Percentiles rank a stretch among this genome's conserved stretches.
Conservation (phyloP, 2,329 filamentous ascomycete species). For the Fusarium hainanense region DNA sequence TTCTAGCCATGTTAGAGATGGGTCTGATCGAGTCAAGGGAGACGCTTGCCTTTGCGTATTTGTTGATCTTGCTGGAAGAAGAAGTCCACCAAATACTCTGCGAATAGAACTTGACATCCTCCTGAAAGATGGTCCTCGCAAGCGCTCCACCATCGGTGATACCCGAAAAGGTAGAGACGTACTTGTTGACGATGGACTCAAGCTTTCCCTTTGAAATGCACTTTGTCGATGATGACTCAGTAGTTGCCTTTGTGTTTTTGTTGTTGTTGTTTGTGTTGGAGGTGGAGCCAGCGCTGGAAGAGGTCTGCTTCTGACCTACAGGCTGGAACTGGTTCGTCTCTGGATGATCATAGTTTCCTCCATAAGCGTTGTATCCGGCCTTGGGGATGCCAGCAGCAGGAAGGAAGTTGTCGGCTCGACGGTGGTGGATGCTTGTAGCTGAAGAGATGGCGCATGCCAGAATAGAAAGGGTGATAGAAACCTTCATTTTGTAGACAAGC, state of each 20-base stretch:
- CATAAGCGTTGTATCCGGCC: conserved; percentile 25
- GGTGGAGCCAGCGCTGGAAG: not conserved
- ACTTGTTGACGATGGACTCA: conserved; percentile 34
- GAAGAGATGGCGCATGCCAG: conserved; percentile 31
- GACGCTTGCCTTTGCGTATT: conserved; percentile 28
- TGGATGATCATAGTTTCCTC: conserved; percentile 32
- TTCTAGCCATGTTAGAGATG: not conserved
- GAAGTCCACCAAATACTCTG: conserved; percentile 38
- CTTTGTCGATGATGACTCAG: not conserved
- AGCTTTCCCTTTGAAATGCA: conserved; percentile 29
- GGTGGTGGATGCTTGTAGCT: conserved; percentile 19
- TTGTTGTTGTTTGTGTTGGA: not conserved
- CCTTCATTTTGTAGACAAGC: conserved; percentile 25
- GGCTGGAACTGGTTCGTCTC: conserved; percentile 28
- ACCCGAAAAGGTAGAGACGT: conserved; percentile 32
- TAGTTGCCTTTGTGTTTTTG: not conserved
- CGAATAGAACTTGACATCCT: conserved; percentile 32
- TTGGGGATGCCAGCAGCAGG: conserved; percentile 23
- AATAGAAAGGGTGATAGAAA: conserved; percentile 15
- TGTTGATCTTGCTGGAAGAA: conserved; percentile 22
- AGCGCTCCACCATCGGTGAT: conserved; percentile 32
- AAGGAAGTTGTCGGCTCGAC: conserved; percentile 13
- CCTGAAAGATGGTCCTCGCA: conserved; percentile 24
- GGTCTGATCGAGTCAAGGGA: rapidly evolving
- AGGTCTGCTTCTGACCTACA: conserved; percentile 20